A percentile compares a stretch with the other conserved stretches of the same genome.
These are phyloP conservation scores for Metschnikowia bowlesiae DNA, from an alignment of 805 yeast genomes.

Conservation along the genomic window DNA sequence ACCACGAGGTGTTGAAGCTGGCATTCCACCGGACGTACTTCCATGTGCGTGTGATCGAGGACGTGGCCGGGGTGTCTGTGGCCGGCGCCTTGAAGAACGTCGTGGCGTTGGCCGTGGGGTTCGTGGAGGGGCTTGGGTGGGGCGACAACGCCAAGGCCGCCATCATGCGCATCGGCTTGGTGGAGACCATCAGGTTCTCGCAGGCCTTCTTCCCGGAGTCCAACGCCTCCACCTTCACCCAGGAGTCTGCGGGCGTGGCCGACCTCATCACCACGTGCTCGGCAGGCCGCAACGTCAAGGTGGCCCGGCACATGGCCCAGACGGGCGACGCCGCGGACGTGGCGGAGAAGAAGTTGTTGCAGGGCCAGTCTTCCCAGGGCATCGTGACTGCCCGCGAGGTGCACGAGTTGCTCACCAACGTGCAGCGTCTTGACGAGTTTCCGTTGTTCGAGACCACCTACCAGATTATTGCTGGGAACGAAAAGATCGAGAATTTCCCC, in stretches of 20 bases:
- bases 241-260: constrained; percentile 96
- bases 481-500: constrained; percentile 73
- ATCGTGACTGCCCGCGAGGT: constrained; percentile 87
- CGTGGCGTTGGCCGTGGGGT: constrained; percentile 94
- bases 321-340: constrained; percentile 72
- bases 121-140: constrained; percentile 97
- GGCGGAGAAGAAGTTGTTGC: constrained; percentile 79
- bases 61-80: constrained; percentile 92
- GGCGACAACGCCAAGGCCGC: constrained; percentile 99
- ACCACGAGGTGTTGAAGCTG: constrained; percentile 64
- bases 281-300: constrained; percentile 95
- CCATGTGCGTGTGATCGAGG: constrained; percentile 90
- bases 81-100: constrained; percentile 98
- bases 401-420: constrained; percentile 66
- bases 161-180: constrained; percentile 90
- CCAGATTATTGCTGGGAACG: constrained; percentile 72
- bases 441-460: constrained; percentile 81
- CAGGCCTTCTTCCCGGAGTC: constrained; percentile 48
- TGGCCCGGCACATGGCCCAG: constrained; percentile 81
- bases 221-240: constrained; percentile 75
- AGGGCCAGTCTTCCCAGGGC: constrained; percentile 98
- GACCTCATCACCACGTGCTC: constrained; percentile 96
- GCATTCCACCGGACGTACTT: constrained; percentile 97
- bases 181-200: constrained; percentile 87
- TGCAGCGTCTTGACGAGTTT: constrained; percentile 58